Evolutionary conservation across 495 filamentous ascomycete genomes (phyloP).

Genomic region (Aspergillus panamensis): DNA sequence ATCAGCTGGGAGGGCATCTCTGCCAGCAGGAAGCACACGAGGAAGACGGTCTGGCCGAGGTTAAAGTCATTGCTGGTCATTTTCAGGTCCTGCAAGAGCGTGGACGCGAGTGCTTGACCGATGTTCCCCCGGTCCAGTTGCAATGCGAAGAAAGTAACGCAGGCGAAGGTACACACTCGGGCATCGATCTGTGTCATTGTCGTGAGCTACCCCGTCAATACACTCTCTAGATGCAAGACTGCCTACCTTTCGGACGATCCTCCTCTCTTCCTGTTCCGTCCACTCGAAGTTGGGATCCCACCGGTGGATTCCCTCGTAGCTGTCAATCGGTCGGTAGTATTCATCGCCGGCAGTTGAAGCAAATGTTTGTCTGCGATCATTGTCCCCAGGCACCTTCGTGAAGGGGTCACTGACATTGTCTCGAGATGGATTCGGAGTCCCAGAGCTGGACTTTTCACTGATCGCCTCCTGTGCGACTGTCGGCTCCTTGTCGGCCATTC

Average conservation of each 20-base stretch:
- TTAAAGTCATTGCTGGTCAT: slow-evolving; percentile 46
- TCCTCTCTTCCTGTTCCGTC: slow-evolving; percentile 10
- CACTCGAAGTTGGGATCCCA: slow-evolving; percentile 12
- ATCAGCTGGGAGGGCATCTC: slow-evolving; percentile 68
- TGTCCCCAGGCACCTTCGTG: neutral
- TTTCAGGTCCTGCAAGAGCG: slow-evolving; percentile 47
- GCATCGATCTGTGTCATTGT: slow-evolving; percentile 30
- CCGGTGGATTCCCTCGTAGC: slow-evolving; percentile 10
- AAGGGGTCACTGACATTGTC: neutral
- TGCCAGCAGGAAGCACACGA: slow-evolving; percentile 24
- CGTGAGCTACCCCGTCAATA: neutral
- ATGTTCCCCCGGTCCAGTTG: slow-evolving; percentile 61
- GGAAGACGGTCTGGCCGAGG: slow-evolving; percentile 29
- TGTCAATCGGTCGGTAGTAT: slow-evolving; percentile 10
- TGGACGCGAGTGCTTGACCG: slow-evolving; percentile 46
- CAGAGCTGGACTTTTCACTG: neutral
- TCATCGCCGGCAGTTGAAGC: neutral
- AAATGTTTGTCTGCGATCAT: neutral
- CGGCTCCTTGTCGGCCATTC: neutral
- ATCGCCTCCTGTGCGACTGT: neutral
- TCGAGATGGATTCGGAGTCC: neutral
- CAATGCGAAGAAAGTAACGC: slow-evolving; percentile 68
- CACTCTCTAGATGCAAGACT: neutral
- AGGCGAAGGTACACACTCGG: slow-evolving; percentile 49
- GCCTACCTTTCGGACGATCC: slow-evolving; percentile 7